Conservation (phyloP, 345 rosid genomes). For the Mercurialis annua region DNA sequence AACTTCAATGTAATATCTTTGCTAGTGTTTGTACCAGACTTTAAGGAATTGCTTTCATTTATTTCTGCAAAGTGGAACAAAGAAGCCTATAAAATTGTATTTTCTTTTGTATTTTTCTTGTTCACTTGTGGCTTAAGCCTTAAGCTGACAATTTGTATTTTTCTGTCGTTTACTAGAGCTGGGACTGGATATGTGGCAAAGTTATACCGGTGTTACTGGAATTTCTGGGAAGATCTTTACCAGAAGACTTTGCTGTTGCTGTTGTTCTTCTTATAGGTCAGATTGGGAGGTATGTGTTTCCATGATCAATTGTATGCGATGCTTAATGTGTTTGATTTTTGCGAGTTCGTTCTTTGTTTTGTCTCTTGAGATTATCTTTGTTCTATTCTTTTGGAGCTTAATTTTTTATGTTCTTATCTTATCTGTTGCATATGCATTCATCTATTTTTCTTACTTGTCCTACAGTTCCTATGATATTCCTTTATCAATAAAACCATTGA, state of each 20-base stretch:
- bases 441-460: background rate
- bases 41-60: too few species aligned
- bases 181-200: constrained; percentile 63
- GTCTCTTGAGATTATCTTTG: background rate
- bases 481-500: too few species aligned
- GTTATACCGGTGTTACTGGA: constrained; percentile 50
- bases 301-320: background rate
- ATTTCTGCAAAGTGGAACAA: background rate
- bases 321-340: too few species aligned
- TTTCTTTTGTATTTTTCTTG: background rate
- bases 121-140: background rate
- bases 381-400: too few species aligned
- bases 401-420: too few species aligned
- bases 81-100: background rate
- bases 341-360: too few species aligned
- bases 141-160: background rate
- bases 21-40: background rate
- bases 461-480: background rate
- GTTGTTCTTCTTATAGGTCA: constrained; percentile 65
- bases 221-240: constrained; percentile 40
- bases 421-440: background rate
- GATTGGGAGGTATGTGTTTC: constrained; percentile 62
- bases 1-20: background rate
- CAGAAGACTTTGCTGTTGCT: constrained; percentile 40
- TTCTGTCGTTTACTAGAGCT: constrained; percentile 36